A percentile compares a stretch with the other conserved stretches of the same genome.
Conservation (phyloP, 2,329 filamentous ascomycete species). For the Triangularia verruculosa region DNA sequence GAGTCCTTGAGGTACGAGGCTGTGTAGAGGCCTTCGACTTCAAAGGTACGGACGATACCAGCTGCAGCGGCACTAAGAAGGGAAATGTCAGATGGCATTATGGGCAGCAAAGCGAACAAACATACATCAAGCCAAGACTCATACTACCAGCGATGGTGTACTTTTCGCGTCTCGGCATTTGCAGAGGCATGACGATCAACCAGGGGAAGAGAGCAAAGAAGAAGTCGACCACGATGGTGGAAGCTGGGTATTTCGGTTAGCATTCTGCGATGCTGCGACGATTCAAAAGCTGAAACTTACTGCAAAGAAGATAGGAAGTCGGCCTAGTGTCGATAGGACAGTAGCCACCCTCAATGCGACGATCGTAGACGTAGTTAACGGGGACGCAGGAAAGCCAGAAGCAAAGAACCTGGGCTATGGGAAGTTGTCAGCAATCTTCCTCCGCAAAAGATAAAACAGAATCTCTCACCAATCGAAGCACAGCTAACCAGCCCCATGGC, state of each 20-base stretch:
- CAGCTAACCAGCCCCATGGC: conserved; percentile 26
- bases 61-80: conserved; percentile 13
- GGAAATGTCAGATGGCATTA: background rate
- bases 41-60: conserved; percentile 15
- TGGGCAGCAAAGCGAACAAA: background rate
- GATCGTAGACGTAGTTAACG: conserved; percentile 17
- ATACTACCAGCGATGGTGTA: conserved; percentile 23
- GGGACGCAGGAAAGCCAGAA: conserved; percentile 21
- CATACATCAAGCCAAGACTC: conserved; percentile 23
- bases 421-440: background rate
- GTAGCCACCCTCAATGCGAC: conserved; percentile 11
- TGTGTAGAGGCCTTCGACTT: conserved; percentile 19
- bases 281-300: conserved; percentile 2
- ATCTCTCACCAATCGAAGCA: conserved; percentile 19
- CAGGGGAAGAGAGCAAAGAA: conserved; percentile 21
- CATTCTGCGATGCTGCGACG: background rate
- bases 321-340: conserved; percentile 18
- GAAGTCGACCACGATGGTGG: conserved; percentile 19
- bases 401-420: conserved; percentile 17
- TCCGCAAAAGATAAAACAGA: background rate
- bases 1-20: conserved; percentile 18
- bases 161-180: conserved; percentile 21
- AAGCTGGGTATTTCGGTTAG: conserved; percentile 4
- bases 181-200: conserved; percentile 18
- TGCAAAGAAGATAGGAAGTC: conserved; percentile 19